Conservation (phyloP, 2,329 filamentous ascomycete species). For the Thyridium curvatum region DNA sequence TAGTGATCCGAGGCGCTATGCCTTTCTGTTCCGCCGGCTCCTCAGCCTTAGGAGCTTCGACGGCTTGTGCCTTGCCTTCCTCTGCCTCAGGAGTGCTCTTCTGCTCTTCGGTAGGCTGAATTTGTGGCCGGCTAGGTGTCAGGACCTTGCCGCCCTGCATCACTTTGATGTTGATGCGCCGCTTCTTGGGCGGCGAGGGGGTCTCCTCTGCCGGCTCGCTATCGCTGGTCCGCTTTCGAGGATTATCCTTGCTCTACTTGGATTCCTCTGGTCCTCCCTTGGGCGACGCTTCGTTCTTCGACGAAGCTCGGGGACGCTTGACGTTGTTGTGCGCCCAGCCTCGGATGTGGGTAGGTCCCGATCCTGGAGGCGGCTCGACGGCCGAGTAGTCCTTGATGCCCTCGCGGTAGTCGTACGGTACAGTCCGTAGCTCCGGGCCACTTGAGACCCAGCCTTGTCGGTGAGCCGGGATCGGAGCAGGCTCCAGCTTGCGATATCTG, state of each 20-base stretch:
- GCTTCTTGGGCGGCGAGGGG: too few species aligned
- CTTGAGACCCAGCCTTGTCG: conserved; percentile 37
- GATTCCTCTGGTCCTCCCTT: conserved; percentile 1
- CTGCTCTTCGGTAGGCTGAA: too few species aligned
- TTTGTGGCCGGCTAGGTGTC: too few species aligned
- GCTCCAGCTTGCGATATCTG: conserved; percentile 53
- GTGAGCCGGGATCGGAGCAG: conserved; percentile 48
- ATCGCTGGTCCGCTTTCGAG: neutral
- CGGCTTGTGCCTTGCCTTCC: too few species aligned
- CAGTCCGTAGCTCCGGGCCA: conserved; percentile 48
- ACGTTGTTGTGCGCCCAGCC: conserved; percentile 48
- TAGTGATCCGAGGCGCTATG: too few species aligned
- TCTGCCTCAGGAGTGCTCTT: too few species aligned
- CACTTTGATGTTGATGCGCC: too few species aligned
- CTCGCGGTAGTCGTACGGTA: conserved; percentile 47
- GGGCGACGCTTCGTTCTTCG: conserved; percentile 2
- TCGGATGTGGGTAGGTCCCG: conserved; percentile 49
- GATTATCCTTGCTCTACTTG: neutral
- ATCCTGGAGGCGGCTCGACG: conserved; percentile 47
- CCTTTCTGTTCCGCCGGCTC: too few species aligned
- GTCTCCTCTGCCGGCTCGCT: neutral
- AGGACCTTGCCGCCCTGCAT: too few species aligned
- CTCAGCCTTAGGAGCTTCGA: too few species aligned
- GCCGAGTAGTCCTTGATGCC: conserved; percentile 53
- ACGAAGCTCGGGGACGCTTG: conserved; percentile 8